These are phyloP conservation scores for Acidomyces sp. DNA, from an alignment of 495 filamentous ascomycete genomes.

Conservation along the genomic window DNA sequence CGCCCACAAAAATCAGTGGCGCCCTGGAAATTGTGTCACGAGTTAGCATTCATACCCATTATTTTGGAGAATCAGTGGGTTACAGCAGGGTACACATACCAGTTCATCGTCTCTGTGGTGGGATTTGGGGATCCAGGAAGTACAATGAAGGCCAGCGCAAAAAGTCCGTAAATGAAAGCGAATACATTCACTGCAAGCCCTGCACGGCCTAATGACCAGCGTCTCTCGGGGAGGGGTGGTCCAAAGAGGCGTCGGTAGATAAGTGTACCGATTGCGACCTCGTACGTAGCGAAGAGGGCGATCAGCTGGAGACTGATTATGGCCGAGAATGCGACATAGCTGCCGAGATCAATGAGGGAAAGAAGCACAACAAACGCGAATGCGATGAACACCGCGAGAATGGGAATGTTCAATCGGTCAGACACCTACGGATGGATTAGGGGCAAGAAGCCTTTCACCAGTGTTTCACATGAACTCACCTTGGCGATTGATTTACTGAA, in stretches of 20 bases:
- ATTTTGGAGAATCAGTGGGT: not conserved
- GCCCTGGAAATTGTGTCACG: not conserved
- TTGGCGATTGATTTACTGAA: conserved; percentile 21
- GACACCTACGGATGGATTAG: conserved; percentile 1
- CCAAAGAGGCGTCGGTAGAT: conserved; percentile 5
- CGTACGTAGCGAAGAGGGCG: conserved; percentile 2
- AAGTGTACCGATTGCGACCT: conserved; percentile 3
- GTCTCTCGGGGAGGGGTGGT: conserved; percentile 1
- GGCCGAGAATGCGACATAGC: conserved; percentile 34
- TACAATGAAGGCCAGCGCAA: conserved; percentile 3
- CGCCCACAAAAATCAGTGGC: conserved; percentile 22
- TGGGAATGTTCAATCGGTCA: conserved; percentile 17
- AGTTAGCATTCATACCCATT: not conserved
- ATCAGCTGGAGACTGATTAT: conserved; percentile 6
- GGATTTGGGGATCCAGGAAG: not conserved
- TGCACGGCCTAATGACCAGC: conserved; percentile 5
- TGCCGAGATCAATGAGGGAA: conserved; percentile 49
- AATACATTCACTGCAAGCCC: conserved; percentile 2
- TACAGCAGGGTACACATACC: not conserved
- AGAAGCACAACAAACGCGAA: conserved; percentile 40
- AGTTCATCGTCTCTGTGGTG: conserved; percentile 2
- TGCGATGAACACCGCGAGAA: conserved; percentile 32
- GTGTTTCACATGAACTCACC: not conserved
- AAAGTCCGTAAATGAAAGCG: conserved; percentile 5
- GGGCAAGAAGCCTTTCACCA: not conserved